Base-by-base conservation (phyloP, 129 eudicot species). In the carrot (Daucus carota) region DNA sequence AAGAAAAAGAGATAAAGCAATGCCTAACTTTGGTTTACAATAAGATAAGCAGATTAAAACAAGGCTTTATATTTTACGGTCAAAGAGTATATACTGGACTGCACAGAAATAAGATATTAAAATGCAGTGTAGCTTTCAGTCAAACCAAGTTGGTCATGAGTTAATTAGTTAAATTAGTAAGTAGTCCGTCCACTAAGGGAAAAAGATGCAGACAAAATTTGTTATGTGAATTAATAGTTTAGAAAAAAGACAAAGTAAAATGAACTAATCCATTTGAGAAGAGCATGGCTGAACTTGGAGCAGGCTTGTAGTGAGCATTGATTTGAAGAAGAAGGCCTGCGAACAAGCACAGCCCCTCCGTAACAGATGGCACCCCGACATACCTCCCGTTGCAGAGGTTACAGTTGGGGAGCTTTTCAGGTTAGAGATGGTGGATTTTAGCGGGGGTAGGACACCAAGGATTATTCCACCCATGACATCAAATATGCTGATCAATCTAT, bases 281-380 rank as follows among this genome's bases (percentile, higher is more conserved):
- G 24, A 29, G 17, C 77, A 87, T 83, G 90, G 87, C 89, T 63
- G 78, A 68, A 31, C 80, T 80, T 63, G 88, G 90, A 48, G 80
- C 90, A 20, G 85, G 66, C 22, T 89, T 33, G 86, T 93, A 29
- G 84, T 90, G 76, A 89, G 90, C 24, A 84, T 90, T 77, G 97
- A 93, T 69, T 46, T 88, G 44, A 90, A 87, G 84, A 93, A 93
- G 88, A 85, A 84, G 78, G 86, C 97, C 75, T 73, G 82, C 77
- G 87, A 90, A 72, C 98, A 93, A 75, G 81, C 85, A 76, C 91
- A 75, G 15, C 91, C 92, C 13, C 92, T 88, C 33, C 97, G 88
- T 82, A 90, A 93, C 87, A 87, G 95, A 32, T 90, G 97, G 97
- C 98, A 90, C 83, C 98, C 92, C 3, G 87, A 81, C n/a, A 92